Conservation (phyloP, 164 flowering plant species). For the Malania oleifera region DNA sequence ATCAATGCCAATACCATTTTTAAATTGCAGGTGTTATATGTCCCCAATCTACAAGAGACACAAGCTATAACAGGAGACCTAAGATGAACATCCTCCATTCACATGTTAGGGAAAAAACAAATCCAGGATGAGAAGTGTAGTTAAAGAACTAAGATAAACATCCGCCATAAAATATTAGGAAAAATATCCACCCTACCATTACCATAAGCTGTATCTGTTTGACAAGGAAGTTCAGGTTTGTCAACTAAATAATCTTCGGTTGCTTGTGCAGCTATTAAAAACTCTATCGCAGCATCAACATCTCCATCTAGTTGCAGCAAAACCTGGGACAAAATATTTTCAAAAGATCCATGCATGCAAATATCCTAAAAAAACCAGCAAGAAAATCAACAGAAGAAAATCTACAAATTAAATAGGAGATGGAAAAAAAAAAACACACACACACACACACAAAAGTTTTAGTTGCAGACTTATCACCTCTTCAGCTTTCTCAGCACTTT, state of each 20-base stretch:
- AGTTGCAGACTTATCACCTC: slow-evolving; percentile 37
- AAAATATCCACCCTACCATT: no score
- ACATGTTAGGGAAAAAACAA: no score
- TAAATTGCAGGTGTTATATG: no score
- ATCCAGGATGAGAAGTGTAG: no score
- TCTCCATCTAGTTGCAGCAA: slow-evolving; percentile 63
- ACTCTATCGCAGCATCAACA: slow-evolving; percentile 79
- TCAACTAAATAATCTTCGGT: slow-evolving; percentile 26
- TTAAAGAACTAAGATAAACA: no score
- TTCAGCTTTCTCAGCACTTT: slow-evolving; percentile 48
- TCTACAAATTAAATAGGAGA: not conserved
- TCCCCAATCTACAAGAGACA: no score
- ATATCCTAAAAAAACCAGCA: not conserved
- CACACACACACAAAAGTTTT: not conserved
- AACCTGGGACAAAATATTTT: slow-evolving; percentile 32
- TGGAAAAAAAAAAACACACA: not conserved
- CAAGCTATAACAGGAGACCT: no score
- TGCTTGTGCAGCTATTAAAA: slow-evolving; percentile 53
- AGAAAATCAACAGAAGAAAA: not conserved
- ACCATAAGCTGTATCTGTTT: slow-evolving; percentile 28
- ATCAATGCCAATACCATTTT: no score
- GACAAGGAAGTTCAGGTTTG: slow-evolving; percentile 16
- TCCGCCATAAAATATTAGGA: no score
- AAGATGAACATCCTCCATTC: no score
- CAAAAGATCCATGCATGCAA: not conserved